Conservation (phyloP, 1,139 yeast genomes). For the Suhomyces kunorum region DNA sequence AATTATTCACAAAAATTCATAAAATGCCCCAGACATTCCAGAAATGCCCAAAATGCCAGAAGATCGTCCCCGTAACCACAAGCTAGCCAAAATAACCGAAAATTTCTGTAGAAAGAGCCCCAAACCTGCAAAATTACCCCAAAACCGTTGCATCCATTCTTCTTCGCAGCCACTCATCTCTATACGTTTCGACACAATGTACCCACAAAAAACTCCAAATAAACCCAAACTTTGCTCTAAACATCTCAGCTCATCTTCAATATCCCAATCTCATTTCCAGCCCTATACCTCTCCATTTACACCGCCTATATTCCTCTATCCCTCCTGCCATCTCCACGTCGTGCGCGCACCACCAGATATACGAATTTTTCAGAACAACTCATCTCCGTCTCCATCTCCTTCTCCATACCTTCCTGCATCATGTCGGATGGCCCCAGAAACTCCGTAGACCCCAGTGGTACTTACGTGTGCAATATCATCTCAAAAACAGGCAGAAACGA, state of each 20-base stretch:
- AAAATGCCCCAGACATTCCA: neutral
- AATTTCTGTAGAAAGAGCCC: too few species aligned
- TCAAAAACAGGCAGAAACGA: slow-evolving; percentile 38
- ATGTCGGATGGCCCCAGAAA: slow-evolving; percentile 12
- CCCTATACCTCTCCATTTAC: neutral
- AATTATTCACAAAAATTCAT: neutral
- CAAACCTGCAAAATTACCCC: neutral
- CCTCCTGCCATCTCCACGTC: neutral
- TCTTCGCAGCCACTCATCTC: neutral
- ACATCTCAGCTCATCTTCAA: too few species aligned
- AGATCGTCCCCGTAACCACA: too few species aligned
- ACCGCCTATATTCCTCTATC: neutral
- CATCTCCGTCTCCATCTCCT: slow-evolving; percentile 3
- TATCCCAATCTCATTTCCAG: neutral
- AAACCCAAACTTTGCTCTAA: too few species aligned
- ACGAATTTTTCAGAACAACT: slow-evolving; percentile 6
- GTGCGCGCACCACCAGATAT: neutral
- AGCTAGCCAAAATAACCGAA: too few species aligned
- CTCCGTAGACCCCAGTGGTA: slow-evolving; percentile 24
- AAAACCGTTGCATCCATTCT: neutral
- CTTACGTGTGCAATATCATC: slow-evolving; percentile 33
- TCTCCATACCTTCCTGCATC: neutral
- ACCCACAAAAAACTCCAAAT: neutral
- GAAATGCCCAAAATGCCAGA: neutral
- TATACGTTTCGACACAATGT: neutral